phyloP scores from a whole-genome alignment of 2,329 filamentous ascomycete species.

The Monilinia aucupariae region DNA sequence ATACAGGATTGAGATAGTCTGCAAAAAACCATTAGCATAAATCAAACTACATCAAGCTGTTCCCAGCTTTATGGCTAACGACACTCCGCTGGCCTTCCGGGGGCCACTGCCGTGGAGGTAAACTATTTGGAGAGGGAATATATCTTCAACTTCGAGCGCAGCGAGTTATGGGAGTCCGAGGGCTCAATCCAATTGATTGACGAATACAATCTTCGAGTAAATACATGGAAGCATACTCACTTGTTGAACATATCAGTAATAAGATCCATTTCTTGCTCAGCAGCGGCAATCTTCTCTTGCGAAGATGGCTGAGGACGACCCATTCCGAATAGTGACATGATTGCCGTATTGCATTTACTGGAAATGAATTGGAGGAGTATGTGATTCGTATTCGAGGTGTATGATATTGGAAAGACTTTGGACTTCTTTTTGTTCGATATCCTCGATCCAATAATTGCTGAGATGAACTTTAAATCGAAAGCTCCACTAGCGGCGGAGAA shows the following conservation, averaged over 20 bases:
- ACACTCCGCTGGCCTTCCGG: not conserved
- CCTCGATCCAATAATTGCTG: not conserved
- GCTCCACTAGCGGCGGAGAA: slow-evolving; percentile 7
- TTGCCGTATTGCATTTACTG: slow-evolving; percentile 29
- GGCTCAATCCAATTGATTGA: not conserved
- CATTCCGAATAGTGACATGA: slow-evolving; percentile 70
- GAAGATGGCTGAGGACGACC: slow-evolving; percentile 79
- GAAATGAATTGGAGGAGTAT: not conserved
- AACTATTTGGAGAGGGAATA: not conserved
- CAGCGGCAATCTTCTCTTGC: slow-evolving; percentile 93
- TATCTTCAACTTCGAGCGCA: not conserved
- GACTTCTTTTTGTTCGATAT: not conserved
- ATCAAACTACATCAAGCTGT: not conserved
- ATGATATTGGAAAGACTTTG: not conserved
- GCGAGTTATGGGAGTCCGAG: not conserved
- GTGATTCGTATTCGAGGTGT: not conserved
- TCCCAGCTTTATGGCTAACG: not conserved
- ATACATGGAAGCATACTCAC: slow-evolving; percentile 63
- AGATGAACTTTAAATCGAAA: slow-evolving; percentile 7
- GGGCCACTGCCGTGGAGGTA: slow-evolving; percentile 5
- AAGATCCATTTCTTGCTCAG: slow-evolving; percentile 96
- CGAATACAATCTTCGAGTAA: slow-evolving; percentile 6
- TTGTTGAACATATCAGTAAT: slow-evolving; percentile 97
- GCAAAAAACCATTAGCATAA: slow-evolving; percentile 18
- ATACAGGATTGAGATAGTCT: slow-evolving; percentile 86